These are phyloP conservation scores for Bruguiera parviflora DNA, from an alignment of 345 rosid species.

Conservation along the genomic window DNA sequence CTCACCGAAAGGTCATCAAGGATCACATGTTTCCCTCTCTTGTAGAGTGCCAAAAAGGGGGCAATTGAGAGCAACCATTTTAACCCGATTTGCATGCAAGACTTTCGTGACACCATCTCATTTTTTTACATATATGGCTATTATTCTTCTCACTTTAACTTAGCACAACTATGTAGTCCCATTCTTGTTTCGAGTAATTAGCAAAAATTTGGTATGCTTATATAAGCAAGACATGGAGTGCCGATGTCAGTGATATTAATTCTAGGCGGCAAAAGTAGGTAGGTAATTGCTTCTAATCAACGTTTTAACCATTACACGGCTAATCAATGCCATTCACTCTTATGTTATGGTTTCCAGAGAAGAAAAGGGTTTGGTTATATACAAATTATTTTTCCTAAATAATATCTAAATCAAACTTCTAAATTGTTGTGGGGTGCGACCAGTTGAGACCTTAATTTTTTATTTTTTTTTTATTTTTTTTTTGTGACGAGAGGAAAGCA, in stretches of 20 bases:
- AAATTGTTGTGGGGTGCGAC: too few relatives aligned
- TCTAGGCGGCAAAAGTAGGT: background rate
- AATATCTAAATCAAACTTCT: too few relatives aligned
- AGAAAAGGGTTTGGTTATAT: background rate
- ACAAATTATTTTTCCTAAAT: too few relatives aligned
- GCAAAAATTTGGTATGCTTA: background rate
- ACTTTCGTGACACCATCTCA: constrained; percentile 32
- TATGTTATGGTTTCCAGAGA: background rate
- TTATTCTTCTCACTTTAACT: background rate
- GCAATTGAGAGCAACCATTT: constrained; percentile 10
- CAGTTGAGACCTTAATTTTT: too few relatives aligned
- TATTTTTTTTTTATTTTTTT: too few relatives aligned
- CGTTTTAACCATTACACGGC: background rate
- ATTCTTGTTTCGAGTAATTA: constrained; percentile 15
- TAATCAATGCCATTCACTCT: background rate
- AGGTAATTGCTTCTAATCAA: background rate
- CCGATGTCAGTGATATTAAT: constrained; percentile 1
- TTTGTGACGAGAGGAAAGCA: too few relatives aligned
- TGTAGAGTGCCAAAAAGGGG: constrained; percentile 24
- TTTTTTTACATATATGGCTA: constrained; percentile 12
- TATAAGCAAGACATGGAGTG: constrained; percentile 10
- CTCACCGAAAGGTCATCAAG: constrained; percentile 40
- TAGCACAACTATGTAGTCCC: background rate
- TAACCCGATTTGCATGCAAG: constrained; percentile 30
- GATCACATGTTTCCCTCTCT: constrained; percentile 40